Percentiles rank a stretch among this genome's conserved stretches.
Evolutionary conservation across 2,329 filamentous ascomycete species (phyloP).

Genomic region (Cladophialophora bantiana): DNA sequence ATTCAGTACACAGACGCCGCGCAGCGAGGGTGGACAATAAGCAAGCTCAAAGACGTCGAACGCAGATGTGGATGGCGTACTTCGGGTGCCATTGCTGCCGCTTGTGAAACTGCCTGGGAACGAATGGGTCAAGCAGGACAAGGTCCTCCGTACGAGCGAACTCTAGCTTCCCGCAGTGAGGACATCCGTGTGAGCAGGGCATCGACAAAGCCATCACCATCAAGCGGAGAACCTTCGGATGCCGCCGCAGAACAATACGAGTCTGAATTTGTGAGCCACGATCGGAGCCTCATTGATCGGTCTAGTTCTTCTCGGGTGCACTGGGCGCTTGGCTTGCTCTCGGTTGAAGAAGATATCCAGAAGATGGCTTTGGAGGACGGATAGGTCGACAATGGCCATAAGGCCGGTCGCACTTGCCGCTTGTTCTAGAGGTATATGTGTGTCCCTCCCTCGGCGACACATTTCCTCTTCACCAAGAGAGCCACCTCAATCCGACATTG

Average conservation of each 20-base stretch:
- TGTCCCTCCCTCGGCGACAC: conserved; percentile 2
- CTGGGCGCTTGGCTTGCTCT: conserved; percentile 80
- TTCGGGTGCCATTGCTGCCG: conserved; percentile 78
- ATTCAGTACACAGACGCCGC: conserved; percentile 75
- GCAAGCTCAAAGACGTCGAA: conserved; percentile 75
- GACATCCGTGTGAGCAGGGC: conserved; percentile 35
- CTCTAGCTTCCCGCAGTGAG: conserved; percentile 39
- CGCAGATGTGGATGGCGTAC: conserved; percentile 87
- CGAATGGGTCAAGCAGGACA: conserved; percentile 60
- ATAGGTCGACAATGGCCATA: conserved; percentile 8
- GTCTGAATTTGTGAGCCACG: conserved; percentile 46
- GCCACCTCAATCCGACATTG: neutral
- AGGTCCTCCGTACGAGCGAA: conserved; percentile 75
- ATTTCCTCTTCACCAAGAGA: neutral
- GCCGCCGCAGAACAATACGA: conserved; percentile 35
- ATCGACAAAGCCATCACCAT: conserved; percentile 57
- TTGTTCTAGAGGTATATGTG: neutral
- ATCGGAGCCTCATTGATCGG: conserved; percentile 66
- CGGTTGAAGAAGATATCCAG: conserved; percentile 77
- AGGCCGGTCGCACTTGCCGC: neutral
- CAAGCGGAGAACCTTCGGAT: conserved; percentile 14
- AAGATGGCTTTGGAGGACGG: conserved; percentile 60
- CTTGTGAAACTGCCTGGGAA: conserved; percentile 85
- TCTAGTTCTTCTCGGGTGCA: conserved; percentile 69
- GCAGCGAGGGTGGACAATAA: conserved; percentile 80